These are phyloP conservation scores for Calycina herbarum DNA, from an alignment of 2,329 filamentous ascomycete species.

Conservation along the genomic window DNA sequence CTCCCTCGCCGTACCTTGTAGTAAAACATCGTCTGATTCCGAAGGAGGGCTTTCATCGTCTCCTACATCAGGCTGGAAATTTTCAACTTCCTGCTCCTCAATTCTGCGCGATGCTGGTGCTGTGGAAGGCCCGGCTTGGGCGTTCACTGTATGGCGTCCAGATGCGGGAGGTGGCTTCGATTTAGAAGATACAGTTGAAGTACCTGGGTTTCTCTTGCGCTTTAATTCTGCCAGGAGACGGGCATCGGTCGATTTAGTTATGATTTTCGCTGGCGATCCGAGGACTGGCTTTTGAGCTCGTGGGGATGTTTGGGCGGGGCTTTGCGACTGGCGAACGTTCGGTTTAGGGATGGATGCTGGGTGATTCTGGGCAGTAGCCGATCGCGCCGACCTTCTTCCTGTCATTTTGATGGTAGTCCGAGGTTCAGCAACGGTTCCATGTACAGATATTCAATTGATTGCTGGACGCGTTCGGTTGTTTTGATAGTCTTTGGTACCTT, in stretches of 20 bases:
- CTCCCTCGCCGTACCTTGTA: background rate
- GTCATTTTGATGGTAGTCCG: constrained; percentile 5
- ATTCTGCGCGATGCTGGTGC: background rate
- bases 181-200: background rate
- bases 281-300: constrained; percentile 3
- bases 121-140: background rate
- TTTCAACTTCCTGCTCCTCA: background rate
- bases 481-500: background rate
- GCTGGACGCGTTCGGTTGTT: background rate
- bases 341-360: constrained; percentile 34
- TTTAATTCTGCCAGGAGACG: background rate
- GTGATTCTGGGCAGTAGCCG: constrained; percentile 25
- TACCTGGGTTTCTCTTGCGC: constrained; percentile 1
- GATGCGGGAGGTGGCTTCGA: background rate
- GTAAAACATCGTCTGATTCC: background rate
- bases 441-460: background rate
- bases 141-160: background rate
- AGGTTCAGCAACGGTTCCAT: background rate
- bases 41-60: constrained; percentile 1
- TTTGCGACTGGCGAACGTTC: background rate
- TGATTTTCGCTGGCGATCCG: constrained; percentile 24
- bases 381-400: constrained; percentile 23
- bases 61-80: constrained; percentile 9
- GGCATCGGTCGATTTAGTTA: background rate
- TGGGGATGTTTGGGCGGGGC: constrained; percentile 6